Evolutionary conservation across 108 stramenopile genomes (phyloP).

Genomic region (Cyclotella distinguenda): DNA sequence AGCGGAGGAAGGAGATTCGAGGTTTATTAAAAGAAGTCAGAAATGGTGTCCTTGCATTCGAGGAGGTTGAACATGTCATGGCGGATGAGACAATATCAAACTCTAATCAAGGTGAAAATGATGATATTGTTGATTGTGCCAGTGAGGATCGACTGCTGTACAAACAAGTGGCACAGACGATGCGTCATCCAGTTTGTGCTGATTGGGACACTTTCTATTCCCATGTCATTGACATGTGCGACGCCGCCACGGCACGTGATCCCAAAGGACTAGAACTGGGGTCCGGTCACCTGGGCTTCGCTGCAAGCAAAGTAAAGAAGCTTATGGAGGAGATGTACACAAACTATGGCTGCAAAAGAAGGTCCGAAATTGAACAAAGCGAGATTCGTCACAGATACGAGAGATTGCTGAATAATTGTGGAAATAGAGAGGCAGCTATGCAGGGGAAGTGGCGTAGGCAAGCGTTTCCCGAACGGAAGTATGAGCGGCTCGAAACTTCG

Average conservation of each 20-base stretch:
- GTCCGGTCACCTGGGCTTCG: conserved; percentile 54
- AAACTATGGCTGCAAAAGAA: conserved; percentile 55
- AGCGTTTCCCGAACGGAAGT: conserved; percentile 82
- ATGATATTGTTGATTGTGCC: not conserved
- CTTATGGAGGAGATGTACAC: conserved; percentile 64
- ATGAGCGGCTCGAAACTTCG: too few relatives aligned
- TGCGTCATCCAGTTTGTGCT: conserved; percentile 61
- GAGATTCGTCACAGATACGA: conserved; percentile 61
- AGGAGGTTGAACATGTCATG: not conserved
- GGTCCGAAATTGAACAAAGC: conserved; percentile 57
- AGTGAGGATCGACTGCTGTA: conserved; percentile 6
- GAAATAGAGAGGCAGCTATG: conserved; percentile 76
- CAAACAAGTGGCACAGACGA: conserved; percentile 37
- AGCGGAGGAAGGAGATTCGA: conserved; percentile 40
- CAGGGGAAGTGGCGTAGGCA: conserved; percentile 61
- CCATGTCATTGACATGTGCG: conserved; percentile 75
- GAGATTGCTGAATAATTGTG: conserved; percentile 37
- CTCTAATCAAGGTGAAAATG: not conserved
- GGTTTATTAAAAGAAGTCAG: conserved; percentile 21
- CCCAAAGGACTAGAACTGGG: conserved; percentile 31
- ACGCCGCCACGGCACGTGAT: conserved; percentile 59
- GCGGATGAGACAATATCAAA: not conserved
- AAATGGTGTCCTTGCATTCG: too few relatives aligned
- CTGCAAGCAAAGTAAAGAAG: conserved; percentile 65
- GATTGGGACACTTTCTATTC: conserved; percentile 72